Conservation (phyloP, 2,329 filamentous ascomycete genomes). For the Triangularia setosa region DNA sequence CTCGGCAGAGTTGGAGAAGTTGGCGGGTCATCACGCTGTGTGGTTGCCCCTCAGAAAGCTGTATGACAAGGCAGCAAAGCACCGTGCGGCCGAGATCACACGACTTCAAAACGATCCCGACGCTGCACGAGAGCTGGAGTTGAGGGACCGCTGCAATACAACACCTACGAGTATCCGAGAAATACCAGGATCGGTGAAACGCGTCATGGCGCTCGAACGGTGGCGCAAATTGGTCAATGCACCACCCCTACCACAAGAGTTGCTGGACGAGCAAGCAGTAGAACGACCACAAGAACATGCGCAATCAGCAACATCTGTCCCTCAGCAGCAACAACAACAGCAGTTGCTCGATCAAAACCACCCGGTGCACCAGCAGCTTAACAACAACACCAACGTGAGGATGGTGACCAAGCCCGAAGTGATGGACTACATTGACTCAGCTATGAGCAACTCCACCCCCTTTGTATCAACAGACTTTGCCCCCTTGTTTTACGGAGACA, state of each 20-base stretch:
- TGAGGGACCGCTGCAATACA: conserved; percentile 43
- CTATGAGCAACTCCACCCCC: conserved; percentile 18
- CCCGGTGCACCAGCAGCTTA: conserved; percentile 9
- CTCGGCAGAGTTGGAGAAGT: conserved; percentile 42
- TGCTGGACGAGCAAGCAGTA: not conserved
- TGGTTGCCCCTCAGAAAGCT: conserved; percentile 54
- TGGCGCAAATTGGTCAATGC: conserved; percentile 48
- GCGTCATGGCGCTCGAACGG: conserved; percentile 44
- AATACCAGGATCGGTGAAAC: conserved; percentile 44
- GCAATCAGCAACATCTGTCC: conserved; percentile 2
- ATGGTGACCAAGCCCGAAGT: conserved; percentile 13
- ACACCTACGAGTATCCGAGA: conserved; percentile 46
- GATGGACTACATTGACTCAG: conserved; percentile 21
- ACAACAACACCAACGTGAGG: not conserved
- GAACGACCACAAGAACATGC: not conserved
- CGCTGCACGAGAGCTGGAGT: conserved; percentile 47
- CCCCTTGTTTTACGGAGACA: conserved; percentile 10
- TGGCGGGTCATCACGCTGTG: conserved; percentile 44
- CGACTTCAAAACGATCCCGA: conserved; percentile 46
- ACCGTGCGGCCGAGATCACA: conserved; percentile 48
- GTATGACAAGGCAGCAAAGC: conserved; percentile 48
- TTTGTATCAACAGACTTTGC: conserved; percentile 22
- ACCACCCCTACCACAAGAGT: conserved; percentile 21
- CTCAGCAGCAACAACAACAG: not conserved
- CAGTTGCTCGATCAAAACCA: not conserved